phyloP scores from a whole-genome alignment of 108 stramenopile genomes.

The Asterionellopsis glacialis region DNA sequence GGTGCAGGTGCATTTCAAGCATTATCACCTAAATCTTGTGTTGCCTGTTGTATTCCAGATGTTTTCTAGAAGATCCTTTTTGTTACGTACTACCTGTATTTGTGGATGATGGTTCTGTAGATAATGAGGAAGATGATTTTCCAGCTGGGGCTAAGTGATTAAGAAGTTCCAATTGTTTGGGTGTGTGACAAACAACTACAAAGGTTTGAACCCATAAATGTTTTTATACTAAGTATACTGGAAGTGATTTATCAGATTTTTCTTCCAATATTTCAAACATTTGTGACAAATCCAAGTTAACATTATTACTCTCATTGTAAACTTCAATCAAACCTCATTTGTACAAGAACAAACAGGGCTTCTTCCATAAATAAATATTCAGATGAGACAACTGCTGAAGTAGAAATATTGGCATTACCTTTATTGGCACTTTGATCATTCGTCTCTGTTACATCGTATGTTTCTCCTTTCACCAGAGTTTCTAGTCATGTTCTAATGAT shows the following conservation, averaged over 20 bases:
- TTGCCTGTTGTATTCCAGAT: neutral
- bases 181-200: slow-evolving; percentile 59
- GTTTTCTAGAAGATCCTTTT: neutral
- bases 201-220: slow-evolving; percentile 77
- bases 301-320: neutral
- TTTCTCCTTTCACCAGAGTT: neutral
- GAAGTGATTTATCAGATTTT: slow-evolving; percentile 37
- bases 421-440: neutral
- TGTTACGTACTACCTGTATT: slow-evolving; percentile 13
- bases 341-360: slow-evolving; percentile 67
- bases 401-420: slow-evolving; percentile 3
- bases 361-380: slow-evolving; percentile 77
- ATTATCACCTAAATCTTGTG: slow-evolving; percentile 20
- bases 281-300: slow-evolving; percentile 32
- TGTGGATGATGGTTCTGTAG: slow-evolving; percentile 11
- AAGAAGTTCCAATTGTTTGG: slow-evolving; percentile 34
- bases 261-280: slow-evolving; percentile 32
- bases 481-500: slow-evolving; percentile 5
- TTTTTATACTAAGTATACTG: slow-evolving; percentile 65
- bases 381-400: slow-evolving; percentile 9
- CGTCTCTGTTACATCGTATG: neutral
- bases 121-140: neutral
- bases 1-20: slow-evolving; percentile 47
- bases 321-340: slow-evolving; percentile 57
- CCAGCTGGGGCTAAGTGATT: slow-evolving; percentile 10